These are phyloP conservation scores for Bisporella sp. DNA, from an alignment of 2,329 filamentous ascomycete genomes.

Conservation along the genomic window DNA sequence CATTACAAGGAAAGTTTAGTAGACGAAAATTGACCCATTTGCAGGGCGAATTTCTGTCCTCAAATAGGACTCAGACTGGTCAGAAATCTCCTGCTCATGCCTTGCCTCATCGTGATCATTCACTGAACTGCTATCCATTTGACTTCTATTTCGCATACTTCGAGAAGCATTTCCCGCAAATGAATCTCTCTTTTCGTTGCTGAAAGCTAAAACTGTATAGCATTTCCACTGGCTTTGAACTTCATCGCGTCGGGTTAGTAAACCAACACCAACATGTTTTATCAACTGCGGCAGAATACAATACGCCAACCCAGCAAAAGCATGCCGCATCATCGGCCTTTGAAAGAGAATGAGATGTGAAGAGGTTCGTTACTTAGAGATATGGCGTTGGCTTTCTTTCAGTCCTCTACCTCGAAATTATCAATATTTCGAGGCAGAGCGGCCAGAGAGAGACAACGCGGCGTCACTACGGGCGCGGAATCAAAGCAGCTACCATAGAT, in stretches of 20 bases:
- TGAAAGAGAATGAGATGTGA: slow-evolving; percentile 22
- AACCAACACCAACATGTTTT: slow-evolving; percentile 24
- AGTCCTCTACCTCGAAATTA: background rate
- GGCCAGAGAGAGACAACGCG: slow-evolving; percentile 27
- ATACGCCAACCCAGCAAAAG: slow-evolving; percentile 15
- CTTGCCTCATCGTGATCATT: too few relatives aligned
- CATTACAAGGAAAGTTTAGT: too few relatives aligned
- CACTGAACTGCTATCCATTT: too few relatives aligned
- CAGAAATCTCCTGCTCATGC: slow-evolving; percentile 30
- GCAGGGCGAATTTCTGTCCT: slow-evolving; percentile 59
- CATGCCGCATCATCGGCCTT: slow-evolving; percentile 13
- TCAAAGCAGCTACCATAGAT: slow-evolving; percentile 42
- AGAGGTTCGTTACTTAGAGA: slow-evolving; percentile 30
- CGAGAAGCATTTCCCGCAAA: background rate
- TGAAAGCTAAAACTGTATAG: slow-evolving; percentile 36
- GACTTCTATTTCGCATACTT: too few relatives aligned
- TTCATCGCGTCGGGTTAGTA: slow-evolving; percentile 91
- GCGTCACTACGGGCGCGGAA: slow-evolving; percentile 83
- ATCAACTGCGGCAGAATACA: slow-evolving; percentile 54
- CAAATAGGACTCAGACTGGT: slow-evolving; percentile 82
- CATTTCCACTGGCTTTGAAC: slow-evolving; percentile 74
- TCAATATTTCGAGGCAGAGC: slow-evolving; percentile 4
- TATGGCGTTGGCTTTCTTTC: slow-evolving; percentile 16
- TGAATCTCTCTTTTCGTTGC: background rate
- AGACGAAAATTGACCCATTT: background rate